phyloP scores from a whole-genome alignment of 768 basidiomycete genomes.

The Boletellus emodensis region DNA sequence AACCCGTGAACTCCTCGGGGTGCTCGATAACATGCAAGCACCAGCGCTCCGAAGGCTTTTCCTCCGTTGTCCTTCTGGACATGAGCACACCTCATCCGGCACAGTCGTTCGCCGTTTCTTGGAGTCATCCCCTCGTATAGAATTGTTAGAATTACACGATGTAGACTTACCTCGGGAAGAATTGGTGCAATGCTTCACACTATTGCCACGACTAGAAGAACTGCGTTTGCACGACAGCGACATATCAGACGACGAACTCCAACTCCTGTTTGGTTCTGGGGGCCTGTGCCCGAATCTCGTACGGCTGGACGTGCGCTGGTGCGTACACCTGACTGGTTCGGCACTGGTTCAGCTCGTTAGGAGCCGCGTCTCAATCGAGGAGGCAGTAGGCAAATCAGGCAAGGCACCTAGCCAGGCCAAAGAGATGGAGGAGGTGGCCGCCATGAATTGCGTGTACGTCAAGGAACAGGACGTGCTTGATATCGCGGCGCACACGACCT shows the following conservation, averaged over 20 bases:
- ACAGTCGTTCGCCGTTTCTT: conserved; percentile 30
- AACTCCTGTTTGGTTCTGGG: conserved; percentile 34
- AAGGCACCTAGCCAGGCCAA: conserved; percentile 9
- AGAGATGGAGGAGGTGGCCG: conserved; percentile 43
- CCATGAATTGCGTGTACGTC: conserved; percentile 57
- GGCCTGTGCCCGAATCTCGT: conserved; percentile 46
- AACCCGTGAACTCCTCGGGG: conserved; percentile 27
- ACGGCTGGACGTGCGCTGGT: conserved; percentile 57
- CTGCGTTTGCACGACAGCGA: conserved; percentile 57
- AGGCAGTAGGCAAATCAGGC: neutral
- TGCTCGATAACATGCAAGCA: conserved; percentile 28
- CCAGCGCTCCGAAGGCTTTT: conserved; percentile 37
- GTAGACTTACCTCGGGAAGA: conserved; percentile 39
- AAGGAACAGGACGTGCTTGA: conserved; percentile 50
- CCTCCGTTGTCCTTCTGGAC: conserved; percentile 34
- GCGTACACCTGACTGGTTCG: conserved; percentile 47
- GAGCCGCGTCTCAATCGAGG: conserved; percentile 30
- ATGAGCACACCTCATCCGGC: conserved; percentile 23
- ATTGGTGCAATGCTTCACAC: conserved; percentile 34
- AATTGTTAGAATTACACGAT: conserved; percentile 47
- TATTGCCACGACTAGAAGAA: conserved; percentile 41
- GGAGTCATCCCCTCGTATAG: conserved; percentile 31
- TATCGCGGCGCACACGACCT: conserved; percentile 44
- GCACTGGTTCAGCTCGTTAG: conserved; percentile 49
- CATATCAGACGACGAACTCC: conserved; percentile 45